A percentile compares a stretch with the other conserved stretches of the same genome.
phyloP scores from a whole-genome alignment of 2,329 filamentous ascomycete genomes.

The Fusarium multiceps region DNA sequence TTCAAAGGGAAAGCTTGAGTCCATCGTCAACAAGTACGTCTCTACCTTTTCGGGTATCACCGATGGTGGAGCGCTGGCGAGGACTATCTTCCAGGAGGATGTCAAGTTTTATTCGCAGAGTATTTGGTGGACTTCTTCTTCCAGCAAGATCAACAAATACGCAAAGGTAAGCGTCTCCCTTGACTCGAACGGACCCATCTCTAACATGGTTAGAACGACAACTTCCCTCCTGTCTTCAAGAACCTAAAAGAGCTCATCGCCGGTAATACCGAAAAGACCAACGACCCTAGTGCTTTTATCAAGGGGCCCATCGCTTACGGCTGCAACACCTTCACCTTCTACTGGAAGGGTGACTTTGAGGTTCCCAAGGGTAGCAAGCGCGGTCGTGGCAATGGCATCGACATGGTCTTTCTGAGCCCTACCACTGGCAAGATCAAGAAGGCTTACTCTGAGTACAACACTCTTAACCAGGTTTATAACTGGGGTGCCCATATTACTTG shows the following conservation, averaged over 20 bases:
- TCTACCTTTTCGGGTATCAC: slow-evolving; percentile 34
- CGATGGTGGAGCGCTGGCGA: slow-evolving; percentile 24
- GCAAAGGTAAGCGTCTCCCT: slow-evolving; percentile 14
- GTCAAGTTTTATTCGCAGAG: slow-evolving; percentile 37
- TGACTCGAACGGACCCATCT: fast-evolving
- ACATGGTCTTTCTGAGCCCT: slow-evolving; percentile 36
- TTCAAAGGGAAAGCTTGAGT: slow-evolving; percentile 19
- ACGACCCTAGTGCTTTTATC: slow-evolving; percentile 27
- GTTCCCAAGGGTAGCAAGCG: slow-evolving; percentile 7
- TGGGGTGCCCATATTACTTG: slow-evolving; percentile 38
- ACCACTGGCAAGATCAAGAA: slow-evolving; percentile 24
- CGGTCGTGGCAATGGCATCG: slow-evolving; percentile 35
- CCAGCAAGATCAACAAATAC: slow-evolving; percentile 28
- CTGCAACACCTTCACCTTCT: slow-evolving; percentile 40
- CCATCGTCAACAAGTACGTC: slow-evolving; percentile 37
- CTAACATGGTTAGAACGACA: slow-evolving; percentile 17
- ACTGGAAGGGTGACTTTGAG: slow-evolving; percentile 41
- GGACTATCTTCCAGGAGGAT: slow-evolving; percentile 23
- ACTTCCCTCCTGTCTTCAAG: slow-evolving; percentile 36
- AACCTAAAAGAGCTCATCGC: slow-evolving; percentile 29
- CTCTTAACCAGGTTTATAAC: slow-evolving; percentile 39
- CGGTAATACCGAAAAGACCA: slow-evolving; percentile 14
- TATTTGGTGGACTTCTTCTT: slow-evolving; percentile 34
- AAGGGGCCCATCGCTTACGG: slow-evolving; percentile 35
- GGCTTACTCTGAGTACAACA: slow-evolving; percentile 41